Evolutionary conservation across 2,329 filamentous ascomycete species (phyloP).

Genomic region (Amylocarpus encephaloides): DNA sequence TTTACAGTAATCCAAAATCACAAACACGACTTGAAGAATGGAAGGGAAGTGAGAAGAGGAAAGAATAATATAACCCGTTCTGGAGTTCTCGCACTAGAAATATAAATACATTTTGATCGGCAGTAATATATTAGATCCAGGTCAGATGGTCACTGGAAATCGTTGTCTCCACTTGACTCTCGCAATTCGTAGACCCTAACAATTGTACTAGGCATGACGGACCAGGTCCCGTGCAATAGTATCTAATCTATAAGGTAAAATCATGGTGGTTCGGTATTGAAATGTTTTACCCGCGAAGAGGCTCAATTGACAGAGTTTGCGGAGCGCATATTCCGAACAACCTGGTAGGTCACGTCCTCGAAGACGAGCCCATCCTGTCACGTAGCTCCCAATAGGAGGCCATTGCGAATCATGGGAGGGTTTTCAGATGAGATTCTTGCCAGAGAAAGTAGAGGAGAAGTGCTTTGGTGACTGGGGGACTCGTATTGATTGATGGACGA

Average conservation of each 20-base stretch:
- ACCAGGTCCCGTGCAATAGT: not conserved
- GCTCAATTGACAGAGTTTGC: slow-evolving; percentile 1
- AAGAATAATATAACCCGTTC: slow-evolving; percentile 1
- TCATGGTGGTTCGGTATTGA: not conserved
- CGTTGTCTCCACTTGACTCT: not conserved
- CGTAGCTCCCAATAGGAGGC: too few species aligned
- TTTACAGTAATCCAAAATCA: not conserved
- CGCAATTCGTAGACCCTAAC: slow-evolving; percentile 2
- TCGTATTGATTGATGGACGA: too few species aligned
- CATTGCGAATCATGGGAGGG: too few species aligned
- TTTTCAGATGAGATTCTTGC: too few species aligned
- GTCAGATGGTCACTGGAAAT: slow-evolving; percentile 4
- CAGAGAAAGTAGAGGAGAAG: too few species aligned
- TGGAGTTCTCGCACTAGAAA: not conserved
- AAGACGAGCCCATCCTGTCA: too few species aligned
- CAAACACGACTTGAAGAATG: not conserved
- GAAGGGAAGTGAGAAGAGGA: not conserved
- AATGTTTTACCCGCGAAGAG: slow-evolving; percentile 7
- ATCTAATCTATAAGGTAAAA: slow-evolving; percentile 1
- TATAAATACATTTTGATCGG: not conserved
- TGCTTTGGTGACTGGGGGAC: too few species aligned
- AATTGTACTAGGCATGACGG: not conserved
- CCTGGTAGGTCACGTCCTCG: too few species aligned
- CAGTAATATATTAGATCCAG: not conserved
- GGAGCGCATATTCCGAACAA: slow-evolving; percentile 9